Base-by-base conservation (phyloP, 208 protist genomes). In the Trypanosoma brucei region DNA sequence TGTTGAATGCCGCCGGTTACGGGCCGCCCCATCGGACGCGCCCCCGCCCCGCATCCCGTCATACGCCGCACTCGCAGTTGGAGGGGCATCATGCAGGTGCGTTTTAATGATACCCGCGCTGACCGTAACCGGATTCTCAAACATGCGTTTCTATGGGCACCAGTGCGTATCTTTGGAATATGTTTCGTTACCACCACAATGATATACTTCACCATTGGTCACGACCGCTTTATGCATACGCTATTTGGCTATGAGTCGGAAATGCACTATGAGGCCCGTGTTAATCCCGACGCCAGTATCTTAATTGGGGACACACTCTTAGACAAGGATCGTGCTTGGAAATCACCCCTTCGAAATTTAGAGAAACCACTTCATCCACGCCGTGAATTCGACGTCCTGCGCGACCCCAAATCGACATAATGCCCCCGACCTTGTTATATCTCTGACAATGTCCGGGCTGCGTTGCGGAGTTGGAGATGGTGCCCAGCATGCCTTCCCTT, bases 161-260 rank as follows among this genome's bases (percentile, higher is more conserved):
- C 88, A 5, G 13, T 84, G 50, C 83, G 88, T 51, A 71, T 94
- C 54, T 90, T 94, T 66, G 84, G 88, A 42, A 49, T 87, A 51
- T 74, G 79, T 7, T 62, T 86, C 14, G 6, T 83, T 31, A 73
- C 75, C 7, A 72, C 74, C 33, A 62, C 70, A 30, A 44, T 60
- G 1, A 64, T 86, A 49, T 95, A 95, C 79, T 84, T 85, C 39
- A 55, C 54, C 22, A 61, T 91, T 36, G 90, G 90, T 1, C 84
- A 95, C 71, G 90, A 95, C 70, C 35, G 66, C 40, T 95, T 95
- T 64, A 67, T 93, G 59, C 86, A 95, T 58, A 83, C 67, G 6
- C 55, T 95, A 35, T 69, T 93, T 31, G 90, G 90, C 5, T 95
- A 93, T 60, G 90, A 95, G 79, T 92, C 84, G 30, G 90, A 95